phyloP scores from a whole-genome alignment of 2,329 filamentous ascomycete species.

The Lasiodiplodia hormozganensis region DNA sequence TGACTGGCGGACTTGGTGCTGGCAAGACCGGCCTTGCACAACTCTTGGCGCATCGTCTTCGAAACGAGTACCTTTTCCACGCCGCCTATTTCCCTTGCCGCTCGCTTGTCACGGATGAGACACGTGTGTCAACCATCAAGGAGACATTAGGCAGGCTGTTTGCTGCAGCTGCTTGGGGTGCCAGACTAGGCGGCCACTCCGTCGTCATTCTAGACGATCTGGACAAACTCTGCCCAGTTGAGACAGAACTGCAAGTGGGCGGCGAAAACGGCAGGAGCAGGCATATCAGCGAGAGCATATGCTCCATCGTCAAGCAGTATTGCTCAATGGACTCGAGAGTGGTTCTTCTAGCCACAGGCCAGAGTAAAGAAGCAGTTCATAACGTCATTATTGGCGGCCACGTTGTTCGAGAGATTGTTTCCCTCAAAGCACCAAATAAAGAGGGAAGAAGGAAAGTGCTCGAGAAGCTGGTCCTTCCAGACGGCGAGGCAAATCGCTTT shows the following conservation, averaged over 20 bases:
- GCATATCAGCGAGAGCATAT: conserved; percentile 88
- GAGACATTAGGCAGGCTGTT: conserved; percentile 86
- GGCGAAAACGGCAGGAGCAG: conserved; percentile 92
- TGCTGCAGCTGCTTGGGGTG: conserved; percentile 89
- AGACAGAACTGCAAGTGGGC: conserved; percentile 92
- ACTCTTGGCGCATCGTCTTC: conserved; percentile 75
- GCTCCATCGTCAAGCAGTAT: conserved; percentile 82
- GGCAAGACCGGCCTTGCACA: conserved; percentile 87
- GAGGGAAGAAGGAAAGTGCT: conserved; percentile 84
- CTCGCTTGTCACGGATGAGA: conserved; percentile 89
- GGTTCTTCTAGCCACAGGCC: conserved; percentile 86
- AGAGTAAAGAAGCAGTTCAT: conserved; percentile 91
- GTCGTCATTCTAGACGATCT: conserved; percentile 91
- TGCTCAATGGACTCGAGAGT: conserved; percentile 81
- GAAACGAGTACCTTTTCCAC: conserved; percentile 77
- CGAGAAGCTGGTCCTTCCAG: conserved; percentile 68
- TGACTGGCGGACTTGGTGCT: conserved; percentile 87
- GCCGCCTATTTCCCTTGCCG: conserved; percentile 86
- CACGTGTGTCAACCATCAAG: conserved; percentile 85
- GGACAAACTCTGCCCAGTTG: conserved; percentile 88
- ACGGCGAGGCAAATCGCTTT: background rate
- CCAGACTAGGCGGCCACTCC: conserved; percentile 81
- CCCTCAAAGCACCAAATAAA: conserved; percentile 90
- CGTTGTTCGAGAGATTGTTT: conserved; percentile 88
- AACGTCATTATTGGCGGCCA: conserved; percentile 90